Percentiles rank a stretch among this genome's conserved stretches.
Evolutionary conservation across 495 filamentous ascomycete species (phyloP).

Genomic region (Lepidopterella palustris): DNA sequence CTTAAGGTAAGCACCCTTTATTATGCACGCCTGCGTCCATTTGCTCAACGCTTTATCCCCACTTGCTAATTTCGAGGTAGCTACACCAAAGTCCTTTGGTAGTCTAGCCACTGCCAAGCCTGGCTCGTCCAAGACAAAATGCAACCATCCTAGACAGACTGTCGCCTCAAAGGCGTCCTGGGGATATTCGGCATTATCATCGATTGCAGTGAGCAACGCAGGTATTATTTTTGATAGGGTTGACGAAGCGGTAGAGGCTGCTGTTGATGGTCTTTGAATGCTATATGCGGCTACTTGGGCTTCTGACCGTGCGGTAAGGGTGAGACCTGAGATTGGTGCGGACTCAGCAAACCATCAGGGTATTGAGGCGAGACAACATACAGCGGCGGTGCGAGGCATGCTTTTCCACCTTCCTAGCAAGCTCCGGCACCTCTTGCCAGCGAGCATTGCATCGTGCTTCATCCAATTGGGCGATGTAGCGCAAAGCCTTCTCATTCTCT

Average conservation of each 20-base stretch:
- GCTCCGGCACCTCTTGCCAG: slow-evolving; percentile 86
- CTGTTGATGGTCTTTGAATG: slow-evolving; percentile 34
- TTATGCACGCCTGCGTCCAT: slow-evolving; percentile 73
- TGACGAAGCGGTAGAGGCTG: slow-evolving; percentile 39
- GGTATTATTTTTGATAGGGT: slow-evolving; percentile 57
- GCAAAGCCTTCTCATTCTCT: slow-evolving; percentile 61
- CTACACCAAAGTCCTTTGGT: slow-evolving; percentile 53
- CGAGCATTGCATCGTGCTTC: slow-evolving; percentile 77
- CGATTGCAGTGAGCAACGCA: slow-evolving; percentile 56
- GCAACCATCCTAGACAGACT: slow-evolving; percentile 75
- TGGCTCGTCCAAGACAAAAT: slow-evolving; percentile 67
- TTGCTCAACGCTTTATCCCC: slow-evolving; percentile 46
- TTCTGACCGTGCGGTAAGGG: slow-evolving; percentile 69
- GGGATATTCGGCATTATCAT: slow-evolving; percentile 47
- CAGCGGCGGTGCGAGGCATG: slow-evolving; percentile 83
- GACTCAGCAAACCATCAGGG: neutral
- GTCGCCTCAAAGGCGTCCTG: slow-evolving; percentile 75
- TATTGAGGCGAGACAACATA: slow-evolving; percentile 41
- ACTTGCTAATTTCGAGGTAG: slow-evolving; percentile 44
- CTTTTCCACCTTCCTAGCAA: slow-evolving; percentile 85
- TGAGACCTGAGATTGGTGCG: slow-evolving; percentile 51
- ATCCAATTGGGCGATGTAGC: slow-evolving; percentile 75
- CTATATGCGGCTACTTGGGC: slow-evolving; percentile 51
- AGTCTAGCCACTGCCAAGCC: slow-evolving; percentile 53
- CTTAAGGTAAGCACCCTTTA: slow-evolving; percentile 71